These are phyloP conservation scores for Dryas integrifolia DNA, from an alignment of 331 rosid genomes.

Conservation along the genomic window DNA sequence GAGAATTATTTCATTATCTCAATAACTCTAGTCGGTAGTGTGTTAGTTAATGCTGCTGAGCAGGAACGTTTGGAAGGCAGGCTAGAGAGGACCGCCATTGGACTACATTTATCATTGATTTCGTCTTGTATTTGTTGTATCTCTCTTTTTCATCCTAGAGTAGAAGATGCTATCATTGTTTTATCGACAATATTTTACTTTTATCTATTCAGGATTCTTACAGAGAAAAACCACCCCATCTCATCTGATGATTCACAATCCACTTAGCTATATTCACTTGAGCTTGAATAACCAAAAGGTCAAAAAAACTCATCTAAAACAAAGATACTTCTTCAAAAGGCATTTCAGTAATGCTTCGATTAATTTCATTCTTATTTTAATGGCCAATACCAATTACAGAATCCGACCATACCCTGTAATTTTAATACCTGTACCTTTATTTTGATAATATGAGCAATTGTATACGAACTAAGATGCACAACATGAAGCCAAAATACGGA, in stretches of 20 bases:
- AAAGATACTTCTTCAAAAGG: background rate
- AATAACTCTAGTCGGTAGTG: conserved; percentile 3
- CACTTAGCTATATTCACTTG: background rate
- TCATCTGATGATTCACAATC: background rate
- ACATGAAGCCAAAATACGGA: too few relatives aligned
- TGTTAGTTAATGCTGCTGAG: conserved; percentile 5
- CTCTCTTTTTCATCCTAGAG: background rate
- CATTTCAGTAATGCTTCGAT: background rate
- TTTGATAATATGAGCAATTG: too few relatives aligned
- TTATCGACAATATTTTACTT: background rate
- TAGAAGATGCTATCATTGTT: background rate
- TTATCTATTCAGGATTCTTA: conserved; percentile 4
- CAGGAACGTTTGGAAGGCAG: conserved; percentile 14
- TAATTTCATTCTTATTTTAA: too few relatives aligned
- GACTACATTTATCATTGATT: too few relatives aligned
- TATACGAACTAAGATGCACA: too few relatives aligned
- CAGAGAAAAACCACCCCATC: background rate
- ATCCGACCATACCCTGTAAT: too few relatives aligned
- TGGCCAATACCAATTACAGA: too few relatives aligned
- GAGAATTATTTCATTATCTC: conserved; percentile 10
- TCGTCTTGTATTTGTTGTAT: background rate
- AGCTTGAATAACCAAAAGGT: background rate
- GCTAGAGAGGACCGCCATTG: background rate
- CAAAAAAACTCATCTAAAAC: too few relatives aligned
- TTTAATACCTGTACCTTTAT: too few relatives aligned